These are phyloP conservation scores for Neobulgaria alba DNA, from an alignment of 2,329 filamentous ascomycete genomes.

Conservation along the genomic window DNA sequence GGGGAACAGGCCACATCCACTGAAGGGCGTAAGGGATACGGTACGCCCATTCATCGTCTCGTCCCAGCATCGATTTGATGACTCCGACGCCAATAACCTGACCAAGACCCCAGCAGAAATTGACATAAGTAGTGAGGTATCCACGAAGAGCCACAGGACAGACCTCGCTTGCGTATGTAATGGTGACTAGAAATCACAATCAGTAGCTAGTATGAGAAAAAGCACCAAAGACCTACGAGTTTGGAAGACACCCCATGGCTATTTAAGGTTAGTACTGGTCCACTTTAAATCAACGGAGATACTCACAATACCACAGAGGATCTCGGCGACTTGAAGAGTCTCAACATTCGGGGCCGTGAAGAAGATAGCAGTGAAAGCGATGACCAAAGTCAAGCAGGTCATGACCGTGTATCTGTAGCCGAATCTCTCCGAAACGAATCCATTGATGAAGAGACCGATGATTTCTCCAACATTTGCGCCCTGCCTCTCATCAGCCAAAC, in stretches of 20 bases:
- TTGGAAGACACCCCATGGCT: constrained; percentile 37
- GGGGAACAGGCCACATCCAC: constrained; percentile 43
- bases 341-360: constrained; percentile 41
- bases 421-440: constrained; percentile 41
- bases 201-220: too few species aligned
- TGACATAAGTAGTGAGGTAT: constrained; percentile 47
- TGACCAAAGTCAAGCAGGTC: constrained; percentile 36
- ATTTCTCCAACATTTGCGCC: constrained; percentile 32
- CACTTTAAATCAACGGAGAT: too few species aligned
- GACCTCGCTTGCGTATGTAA: constrained; percentile 39
- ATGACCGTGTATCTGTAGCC: constrained; percentile 44
- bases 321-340: constrained; percentile 39
- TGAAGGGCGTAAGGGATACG: constrained; percentile 40
- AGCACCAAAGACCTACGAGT: constrained; percentile 39
- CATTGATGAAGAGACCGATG: constrained; percentile 42
- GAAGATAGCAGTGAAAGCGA: constrained; percentile 40
- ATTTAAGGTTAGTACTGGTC: too few species aligned
- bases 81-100: constrained; percentile 43
- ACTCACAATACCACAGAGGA: constrained; percentile 36
- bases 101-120: constrained; percentile 46
- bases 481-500: constrained; percentile 4
- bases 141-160: constrained; percentile 47
- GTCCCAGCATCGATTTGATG: constrained; percentile 37
- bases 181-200: constrained; percentile 19
- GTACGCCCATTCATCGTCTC: constrained; percentile 41